phyloP scores from a whole-genome alignment of 306 rosid species.

The Cucumis cinereus region DNA sequence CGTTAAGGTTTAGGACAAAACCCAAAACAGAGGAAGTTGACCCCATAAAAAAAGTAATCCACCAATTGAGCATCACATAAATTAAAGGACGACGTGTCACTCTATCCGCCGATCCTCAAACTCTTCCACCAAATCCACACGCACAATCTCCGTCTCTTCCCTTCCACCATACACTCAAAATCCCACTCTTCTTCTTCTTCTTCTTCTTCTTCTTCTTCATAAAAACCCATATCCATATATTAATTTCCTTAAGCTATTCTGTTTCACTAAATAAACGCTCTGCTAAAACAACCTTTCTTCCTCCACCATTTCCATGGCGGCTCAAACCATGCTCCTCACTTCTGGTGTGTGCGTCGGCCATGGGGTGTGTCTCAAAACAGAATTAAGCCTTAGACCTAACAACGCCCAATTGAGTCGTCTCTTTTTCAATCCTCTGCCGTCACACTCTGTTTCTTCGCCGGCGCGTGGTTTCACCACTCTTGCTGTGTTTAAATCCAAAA shows the following conservation, averaged over 20 bases:
- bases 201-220: background rate
- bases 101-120: background rate
- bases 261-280: no score
- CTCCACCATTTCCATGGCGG: conserved; percentile 27
- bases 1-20: background rate
- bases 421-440: conserved; percentile 30
- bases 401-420: conserved; percentile 25
- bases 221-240: background rate
- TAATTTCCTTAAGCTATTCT: no score
- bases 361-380: conserved; percentile 37
- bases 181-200: background rate
- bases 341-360: conserved; percentile 47
- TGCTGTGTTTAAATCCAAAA: conserved; percentile 69
- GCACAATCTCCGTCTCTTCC: background rate
- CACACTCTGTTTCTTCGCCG: conserved; percentile 22
- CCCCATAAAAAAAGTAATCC: background rate
- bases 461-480: conserved; percentile 23
- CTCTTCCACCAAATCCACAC: background rate
- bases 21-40: background rate
- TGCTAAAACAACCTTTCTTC: no score
- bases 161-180: background rate
- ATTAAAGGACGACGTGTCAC: background rate
- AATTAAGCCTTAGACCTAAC: conserved; percentile 44
- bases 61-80: background rate
- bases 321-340: conserved; percentile 77